Evolutionary conservation across 2,329 filamentous ascomycete genomes (phyloP).

Genomic region (Tolypocladium nubicola): DNA sequence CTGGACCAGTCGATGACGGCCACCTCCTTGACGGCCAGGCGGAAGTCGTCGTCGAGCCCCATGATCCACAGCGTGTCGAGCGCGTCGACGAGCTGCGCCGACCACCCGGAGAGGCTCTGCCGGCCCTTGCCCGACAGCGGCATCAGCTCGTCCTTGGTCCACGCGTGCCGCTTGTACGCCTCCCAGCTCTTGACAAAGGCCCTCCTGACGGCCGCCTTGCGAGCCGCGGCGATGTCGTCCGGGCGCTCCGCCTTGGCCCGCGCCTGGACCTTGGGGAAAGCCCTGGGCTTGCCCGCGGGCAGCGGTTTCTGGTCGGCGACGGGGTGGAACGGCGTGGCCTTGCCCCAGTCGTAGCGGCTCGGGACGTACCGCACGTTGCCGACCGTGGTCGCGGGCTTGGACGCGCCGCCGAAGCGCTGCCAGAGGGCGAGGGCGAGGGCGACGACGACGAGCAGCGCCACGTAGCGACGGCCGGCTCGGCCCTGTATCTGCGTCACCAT

Average conservation of each 20-base stretch:
- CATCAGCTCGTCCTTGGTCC: constrained; percentile 44
- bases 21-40: constrained; percentile 34
- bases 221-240: constrained; percentile 19
- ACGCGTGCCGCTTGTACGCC: constrained; percentile 42
- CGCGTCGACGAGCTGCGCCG: constrained; percentile 47
- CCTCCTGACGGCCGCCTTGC: constrained; percentile 25
- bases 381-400: constrained; percentile 6
- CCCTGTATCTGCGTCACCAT: constrained; percentile 21
- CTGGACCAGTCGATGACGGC: constrained; percentile 45
- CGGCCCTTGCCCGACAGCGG: constrained; percentile 36
- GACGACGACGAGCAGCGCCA: constrained; percentile 17
- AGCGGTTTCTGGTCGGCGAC: constrained; percentile 18
- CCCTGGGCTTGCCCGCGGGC: constrained; percentile 23
- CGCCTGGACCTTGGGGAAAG: constrained; percentile 32
- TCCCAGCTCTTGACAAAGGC: constrained; percentile 37
- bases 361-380: constrained; percentile 14
- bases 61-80: constrained; percentile 51
- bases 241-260: constrained; percentile 24
- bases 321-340: constrained; percentile 20
- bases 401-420: constrained; percentile 10
- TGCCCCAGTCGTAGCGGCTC: constrained; percentile 28
- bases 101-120: constrained; percentile 43
- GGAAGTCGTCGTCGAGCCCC: constrained; percentile 45
- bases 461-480: constrained; percentile 20
- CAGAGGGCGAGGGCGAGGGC: constrained; percentile 16